Evolutionary conservation across 345 rosid species (phyloP).

Genomic region (Punica granatum): DNA sequence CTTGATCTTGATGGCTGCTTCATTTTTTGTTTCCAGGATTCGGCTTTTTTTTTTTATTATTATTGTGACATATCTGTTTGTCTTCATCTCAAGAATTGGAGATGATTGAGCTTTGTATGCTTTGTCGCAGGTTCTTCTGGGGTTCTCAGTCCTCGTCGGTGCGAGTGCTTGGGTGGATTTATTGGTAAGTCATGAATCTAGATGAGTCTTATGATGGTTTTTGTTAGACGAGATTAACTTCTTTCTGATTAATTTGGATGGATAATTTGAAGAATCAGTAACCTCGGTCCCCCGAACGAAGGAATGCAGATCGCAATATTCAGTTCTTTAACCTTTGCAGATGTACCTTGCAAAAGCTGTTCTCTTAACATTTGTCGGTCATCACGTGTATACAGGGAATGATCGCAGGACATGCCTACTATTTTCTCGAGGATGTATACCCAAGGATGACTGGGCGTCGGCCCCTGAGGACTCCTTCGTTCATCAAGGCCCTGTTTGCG

Average conservation of each 20-base stretch:
- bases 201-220: background rate
- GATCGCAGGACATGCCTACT: constrained; percentile 98
- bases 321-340: background rate
- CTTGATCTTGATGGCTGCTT: background rate
- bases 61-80: background rate
- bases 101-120: background rate
- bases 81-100: background rate
- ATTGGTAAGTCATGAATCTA: constrained; percentile 39
- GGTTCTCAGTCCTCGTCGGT: constrained; percentile 90
- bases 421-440: constrained; percentile 88
- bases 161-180: constrained; percentile 97
- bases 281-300: background rate
- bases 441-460: constrained; percentile 77
- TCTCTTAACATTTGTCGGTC: background rate
- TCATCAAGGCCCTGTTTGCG: constrained; percentile 72
- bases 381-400: constrained; percentile 58
- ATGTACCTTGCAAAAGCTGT: background rate
- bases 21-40: background rate
- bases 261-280: background rate
- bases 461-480: constrained; percentile 74
- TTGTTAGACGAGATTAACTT: background rate
- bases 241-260: background rate
- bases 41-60: background rate
- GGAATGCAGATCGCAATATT: background rate
- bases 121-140: constrained; percentile 70